phyloP scores from a whole-genome alignment of 495 filamentous ascomycete species.

The Diplogelasinospora grovesii region DNA sequence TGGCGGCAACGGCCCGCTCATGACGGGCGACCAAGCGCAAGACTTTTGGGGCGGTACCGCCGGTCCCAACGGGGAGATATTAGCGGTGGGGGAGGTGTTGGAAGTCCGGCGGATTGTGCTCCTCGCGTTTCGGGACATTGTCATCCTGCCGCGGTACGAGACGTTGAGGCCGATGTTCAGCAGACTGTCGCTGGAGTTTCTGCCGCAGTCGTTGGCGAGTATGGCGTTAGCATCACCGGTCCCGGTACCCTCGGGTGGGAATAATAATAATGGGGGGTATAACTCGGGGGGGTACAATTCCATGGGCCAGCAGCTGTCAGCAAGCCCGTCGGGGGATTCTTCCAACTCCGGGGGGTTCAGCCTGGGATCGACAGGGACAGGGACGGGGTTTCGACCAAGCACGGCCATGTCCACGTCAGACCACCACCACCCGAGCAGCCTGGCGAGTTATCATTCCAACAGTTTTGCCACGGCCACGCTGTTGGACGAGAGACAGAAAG shows the following conservation, averaged over 20 bases:
- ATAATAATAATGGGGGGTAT: slow-evolving; percentile 14
- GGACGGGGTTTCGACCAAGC: slow-evolving; percentile 49
- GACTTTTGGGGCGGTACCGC: slow-evolving; percentile 88
- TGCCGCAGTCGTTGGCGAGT: slow-evolving; percentile 53
- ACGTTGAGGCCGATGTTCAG: slow-evolving; percentile 85
- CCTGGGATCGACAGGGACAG: slow-evolving; percentile 32
- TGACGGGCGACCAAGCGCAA: slow-evolving; percentile 65
- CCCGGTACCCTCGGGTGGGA: slow-evolving; percentile 32
- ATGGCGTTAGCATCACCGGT: slow-evolving; percentile 37
- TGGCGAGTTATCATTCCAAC: slow-evolving; percentile 67
- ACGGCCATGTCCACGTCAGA: slow-evolving; percentile 66
- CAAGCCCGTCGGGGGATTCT: slow-evolving; percentile 23
- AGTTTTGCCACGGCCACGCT: slow-evolving; percentile 71
- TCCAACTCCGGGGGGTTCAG: slow-evolving; percentile 29
- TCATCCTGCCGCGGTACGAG: slow-evolving; percentile 81
- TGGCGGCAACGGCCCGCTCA: slow-evolving; percentile 69
- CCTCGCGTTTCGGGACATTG: slow-evolving; percentile 79
- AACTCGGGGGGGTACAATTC: slow-evolving; percentile 10
- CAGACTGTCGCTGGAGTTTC: slow-evolving; percentile 75
- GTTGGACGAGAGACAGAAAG: no score
- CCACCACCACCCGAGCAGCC: slow-evolving; percentile 65
- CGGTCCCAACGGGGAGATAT: no score
- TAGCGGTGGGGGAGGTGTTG: slow-evolving; percentile 40
- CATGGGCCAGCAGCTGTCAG: slow-evolving; percentile 21
- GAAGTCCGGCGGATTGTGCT: slow-evolving; percentile 86